Conservation (phyloP, 2,329 filamentous ascomycete genomes). For the Thermothelomyces thermophilus region DNA sequence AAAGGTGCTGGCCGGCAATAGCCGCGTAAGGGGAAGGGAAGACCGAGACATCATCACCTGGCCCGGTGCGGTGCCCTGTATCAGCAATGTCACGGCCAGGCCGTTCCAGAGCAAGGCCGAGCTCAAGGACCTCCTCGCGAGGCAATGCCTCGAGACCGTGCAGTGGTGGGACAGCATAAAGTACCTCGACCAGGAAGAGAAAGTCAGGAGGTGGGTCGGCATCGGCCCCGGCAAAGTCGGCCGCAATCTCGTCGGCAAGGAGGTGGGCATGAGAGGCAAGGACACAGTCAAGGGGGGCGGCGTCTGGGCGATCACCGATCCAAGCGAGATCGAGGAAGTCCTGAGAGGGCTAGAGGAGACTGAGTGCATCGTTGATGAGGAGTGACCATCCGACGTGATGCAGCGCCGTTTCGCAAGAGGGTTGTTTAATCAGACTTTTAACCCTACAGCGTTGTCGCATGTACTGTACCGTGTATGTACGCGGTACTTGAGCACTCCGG, state of each 20-base stretch:
- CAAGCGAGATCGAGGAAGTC: conserved; percentile 65
- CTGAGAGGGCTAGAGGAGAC: conserved; percentile 60
- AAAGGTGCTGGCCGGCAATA: conserved; percentile 55
- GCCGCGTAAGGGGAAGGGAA: conserved; percentile 45
- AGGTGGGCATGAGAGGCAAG: conserved; percentile 77
- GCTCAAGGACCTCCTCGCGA: conserved; percentile 69
- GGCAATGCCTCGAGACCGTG: conserved; percentile 86
- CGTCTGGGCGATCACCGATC: conserved; percentile 85
- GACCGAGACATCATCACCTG: conserved; percentile 64
- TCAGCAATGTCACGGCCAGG: conserved; percentile 78
- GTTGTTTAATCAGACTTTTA: no score
- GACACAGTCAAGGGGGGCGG: conserved; percentile 80
- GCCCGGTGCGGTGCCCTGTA: conserved; percentile 66
- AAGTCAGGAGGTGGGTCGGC: conserved; percentile 79
- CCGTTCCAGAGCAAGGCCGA: conserved; percentile 70
- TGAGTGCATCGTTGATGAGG: conserved; percentile 45
- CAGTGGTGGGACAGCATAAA: conserved; percentile 91
- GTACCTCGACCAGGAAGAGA: conserved; percentile 77
- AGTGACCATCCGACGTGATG: conserved; percentile 23
- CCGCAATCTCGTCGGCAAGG: conserved; percentile 87
- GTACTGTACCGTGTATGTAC: no score
- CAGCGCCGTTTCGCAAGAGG: no score
- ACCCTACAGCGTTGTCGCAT: no score
- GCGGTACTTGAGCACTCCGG: no score
- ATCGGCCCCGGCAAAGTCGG: conserved; percentile 93